Conservation (phyloP, 176 grass and related monocot genomes). For the Zizania latifolia region DNA sequence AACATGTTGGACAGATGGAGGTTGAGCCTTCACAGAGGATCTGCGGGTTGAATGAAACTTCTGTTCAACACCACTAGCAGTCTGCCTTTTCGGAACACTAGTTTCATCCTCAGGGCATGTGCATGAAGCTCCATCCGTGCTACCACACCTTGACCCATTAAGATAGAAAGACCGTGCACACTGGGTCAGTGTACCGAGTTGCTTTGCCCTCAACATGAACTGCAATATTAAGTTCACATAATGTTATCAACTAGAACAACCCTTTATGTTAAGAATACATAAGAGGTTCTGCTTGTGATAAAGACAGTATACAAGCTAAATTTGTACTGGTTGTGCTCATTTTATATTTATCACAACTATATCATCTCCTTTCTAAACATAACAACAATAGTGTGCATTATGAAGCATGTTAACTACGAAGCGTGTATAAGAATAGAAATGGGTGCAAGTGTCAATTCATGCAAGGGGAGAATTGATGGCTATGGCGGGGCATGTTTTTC, state of each 20-base stretch:
- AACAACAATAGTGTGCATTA: background rate
- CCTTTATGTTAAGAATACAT: background rate
- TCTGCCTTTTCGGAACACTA: conserved; percentile 57
- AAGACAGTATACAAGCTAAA: background rate
- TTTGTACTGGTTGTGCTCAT: background rate
- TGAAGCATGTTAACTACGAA: background rate
- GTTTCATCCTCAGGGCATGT: conserved; percentile 78
- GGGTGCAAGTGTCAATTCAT: background rate
- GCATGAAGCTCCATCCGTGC: conserved; percentile 64
- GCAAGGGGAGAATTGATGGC: background rate
- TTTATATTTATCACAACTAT: background rate
- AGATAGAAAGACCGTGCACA: conserved; percentile 90
- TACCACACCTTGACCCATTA: conserved; percentile 70
- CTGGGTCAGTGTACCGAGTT: conserved; percentile 72
- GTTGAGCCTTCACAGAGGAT: conserved; percentile 37
- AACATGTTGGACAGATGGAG: conserved; percentile 37
- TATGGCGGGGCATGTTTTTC: background rate
- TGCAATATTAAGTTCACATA: conserved; percentile 32
- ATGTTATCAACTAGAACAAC: conserved; percentile 14
- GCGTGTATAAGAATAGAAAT: background rate
- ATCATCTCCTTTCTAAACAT: background rate
- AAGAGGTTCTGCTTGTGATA: background rate
- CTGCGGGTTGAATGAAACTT: conserved; percentile 29
- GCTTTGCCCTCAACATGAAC: conserved; percentile 97
- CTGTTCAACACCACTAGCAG: conserved; percentile 6